Evolutionary conservation across 1,284 basidiomycete genomes (phyloP), one percentile per base, ranked within the genome.

Genomic region (Neonothopanus nambi): DNA sequence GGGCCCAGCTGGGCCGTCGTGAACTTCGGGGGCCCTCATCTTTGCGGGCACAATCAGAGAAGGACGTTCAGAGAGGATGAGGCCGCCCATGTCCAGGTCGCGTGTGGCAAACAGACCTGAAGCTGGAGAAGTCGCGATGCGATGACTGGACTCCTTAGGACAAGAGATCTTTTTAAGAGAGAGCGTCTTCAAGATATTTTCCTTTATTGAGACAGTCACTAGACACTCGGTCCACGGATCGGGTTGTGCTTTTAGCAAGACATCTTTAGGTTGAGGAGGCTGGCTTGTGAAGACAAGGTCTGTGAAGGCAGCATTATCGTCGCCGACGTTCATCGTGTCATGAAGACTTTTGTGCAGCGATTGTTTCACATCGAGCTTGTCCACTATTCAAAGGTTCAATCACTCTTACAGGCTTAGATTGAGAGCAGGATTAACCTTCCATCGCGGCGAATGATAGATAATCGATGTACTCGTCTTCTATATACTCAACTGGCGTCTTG

Each of bases 31-130:
- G 12, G 24, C n/a, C 37, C 54, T 44, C 36, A 30, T 42, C 35
- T 33, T n/a, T 15, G 23, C 37, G 13, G 58, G 59, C 5, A 49
- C 20, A 13, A 72, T 56, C 7, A 70, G 38, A 21, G 71, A 52
- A 1, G 70, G 67, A 1, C 70, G 64, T 42, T 72, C 71, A 12
- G 60, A 57, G 36, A 70, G 48, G 42, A 72, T 66, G 15, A 70
- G 58, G 15, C 72, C 68, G 13, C 67, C 67, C 24, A 52, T 44
- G 24, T 63, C 53, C 36, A 71, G 55, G 35, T 63, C 56, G 5
- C 57, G 52, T 1, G 61, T 67, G 4, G 66, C 66, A 50, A 69
- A 67, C 35, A 67, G 53, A 1, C 69, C 68, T 0, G 62, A 15
- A 8, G 64, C 64, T 23, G 45, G 51, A 35, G 40, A 35, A 17